Evolutionary conservation across 2,329 filamentous ascomycete genomes (phyloP).

Genomic region (Helotiales sp.): DNA sequence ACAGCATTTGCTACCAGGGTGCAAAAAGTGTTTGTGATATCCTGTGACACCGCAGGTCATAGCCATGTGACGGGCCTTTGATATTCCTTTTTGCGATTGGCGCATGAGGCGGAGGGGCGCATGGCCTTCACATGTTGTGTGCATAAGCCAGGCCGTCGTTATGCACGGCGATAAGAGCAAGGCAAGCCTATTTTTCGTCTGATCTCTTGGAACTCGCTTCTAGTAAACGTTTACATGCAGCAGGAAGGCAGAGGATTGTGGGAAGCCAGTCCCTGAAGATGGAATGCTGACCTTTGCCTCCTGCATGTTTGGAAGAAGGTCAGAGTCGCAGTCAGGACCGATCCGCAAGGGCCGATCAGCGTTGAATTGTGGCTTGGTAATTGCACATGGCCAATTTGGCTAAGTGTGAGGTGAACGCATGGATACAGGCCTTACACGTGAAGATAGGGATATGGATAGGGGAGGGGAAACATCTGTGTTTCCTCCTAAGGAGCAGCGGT

Average conservation of each 20-base stretch:
- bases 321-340: constrained; percentile 15
- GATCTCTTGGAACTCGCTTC: not conserved
- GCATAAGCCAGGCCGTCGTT: not conserved
- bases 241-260: not conserved
- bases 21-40: not conserved
- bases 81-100: constrained; percentile 1
- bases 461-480: not conserved
- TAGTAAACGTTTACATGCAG: not conserved
- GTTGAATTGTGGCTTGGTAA: constrained; percentile 12
- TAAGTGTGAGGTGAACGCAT: constrained; percentile 4
- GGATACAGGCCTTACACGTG: constrained; percentile 12
- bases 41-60: not conserved
- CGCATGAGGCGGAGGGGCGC: not conserved
- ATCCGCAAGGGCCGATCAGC: constrained; percentile 13
- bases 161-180: constrained; percentile 19
- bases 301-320: not conserved
- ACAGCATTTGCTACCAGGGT: not conserved
- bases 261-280: not conserved
- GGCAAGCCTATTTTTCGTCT: constrained; percentile 3
- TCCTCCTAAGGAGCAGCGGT: not conserved
- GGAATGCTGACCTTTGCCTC: not conserved
- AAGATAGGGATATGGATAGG: constrained; percentile 8
- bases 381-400: constrained; percentile 16
- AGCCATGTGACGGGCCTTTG: not conserved
- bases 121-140: constrained; percentile 2